Conservation (phyloP, 306 rosid genomes). For the Carpinus viminea region DNA sequence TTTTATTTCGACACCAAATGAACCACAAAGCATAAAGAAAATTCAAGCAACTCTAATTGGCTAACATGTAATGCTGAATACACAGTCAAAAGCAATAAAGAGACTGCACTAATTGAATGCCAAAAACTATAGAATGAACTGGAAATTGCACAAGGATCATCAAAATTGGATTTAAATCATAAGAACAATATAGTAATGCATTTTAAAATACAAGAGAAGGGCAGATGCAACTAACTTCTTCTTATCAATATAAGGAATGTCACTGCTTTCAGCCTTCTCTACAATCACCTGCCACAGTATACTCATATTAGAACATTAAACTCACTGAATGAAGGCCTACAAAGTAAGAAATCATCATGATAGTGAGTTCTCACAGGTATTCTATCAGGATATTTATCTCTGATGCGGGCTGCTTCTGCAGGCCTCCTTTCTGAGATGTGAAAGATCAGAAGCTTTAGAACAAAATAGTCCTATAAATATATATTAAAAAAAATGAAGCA, state of each 20-base stretch:
- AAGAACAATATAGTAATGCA: not conserved
- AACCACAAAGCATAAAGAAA: too few relatives aligned
- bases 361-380: not conserved
- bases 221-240: constrained; percentile 61
- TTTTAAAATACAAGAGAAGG: constrained; percentile 5
- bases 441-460: constrained; percentile 19
- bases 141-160: too few relatives aligned
- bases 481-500: not conserved
- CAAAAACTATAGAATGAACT: too few relatives aligned
- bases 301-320: constrained; percentile 22
- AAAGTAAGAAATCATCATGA: constrained; percentile 4
- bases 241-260: constrained; percentile 72
- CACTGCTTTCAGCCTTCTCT: constrained; percentile 87
- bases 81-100: too few relatives aligned
- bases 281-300: constrained; percentile 71
- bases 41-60: too few relatives aligned
- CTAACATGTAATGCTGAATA: too few relatives aligned
- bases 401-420: constrained; percentile 47
- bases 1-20: too few relatives aligned
- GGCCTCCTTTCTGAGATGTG: constrained; percentile 59
- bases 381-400: too few relatives aligned
- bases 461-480: not conserved
- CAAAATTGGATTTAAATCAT: not conserved
- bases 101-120: too few relatives aligned
- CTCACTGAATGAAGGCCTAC: constrained; percentile 6